A percentile compares a stretch with the other conserved stretches of the same genome.
These are phyloP conservation scores for Fusarium anguioides DNA, from an alignment of 2,329 filamentous ascomycete genomes.

Conservation along the genomic window DNA sequence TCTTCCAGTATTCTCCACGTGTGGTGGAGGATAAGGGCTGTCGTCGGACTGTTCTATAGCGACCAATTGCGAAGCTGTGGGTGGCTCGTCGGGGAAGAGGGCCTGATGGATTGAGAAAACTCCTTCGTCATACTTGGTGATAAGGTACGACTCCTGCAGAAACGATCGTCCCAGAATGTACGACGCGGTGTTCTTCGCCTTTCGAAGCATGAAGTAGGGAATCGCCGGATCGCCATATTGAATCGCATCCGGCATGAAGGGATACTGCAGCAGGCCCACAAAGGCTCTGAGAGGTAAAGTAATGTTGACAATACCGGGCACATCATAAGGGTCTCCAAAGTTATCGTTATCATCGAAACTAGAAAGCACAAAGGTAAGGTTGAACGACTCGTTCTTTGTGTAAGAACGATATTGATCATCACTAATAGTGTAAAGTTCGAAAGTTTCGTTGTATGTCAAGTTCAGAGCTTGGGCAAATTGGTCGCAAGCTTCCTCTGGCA, in stretches of 20 bases:
- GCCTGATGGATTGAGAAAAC: conserved; percentile 68
- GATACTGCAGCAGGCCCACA: conserved; percentile 61
- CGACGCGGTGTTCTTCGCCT: conserved; percentile 62
- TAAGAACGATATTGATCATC: conserved; percentile 65
- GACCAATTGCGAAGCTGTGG: conserved; percentile 54
- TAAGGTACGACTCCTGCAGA: conserved; percentile 74
- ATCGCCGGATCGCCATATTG: conserved; percentile 57
- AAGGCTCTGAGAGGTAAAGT: conserved; percentile 65
- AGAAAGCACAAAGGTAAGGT: conserved; percentile 68
- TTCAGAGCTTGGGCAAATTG: conserved; percentile 73
- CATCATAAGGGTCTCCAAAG: conserved; percentile 60
- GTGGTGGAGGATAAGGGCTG: conserved; percentile 59
- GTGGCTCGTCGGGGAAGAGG: conserved; percentile 58
- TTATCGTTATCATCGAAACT: conserved; percentile 65
- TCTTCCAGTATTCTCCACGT: conserved; percentile 1
- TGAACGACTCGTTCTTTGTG: conserved; percentile 56
- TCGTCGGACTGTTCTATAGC: conserved; percentile 56
- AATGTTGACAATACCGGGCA: conserved; percentile 66
- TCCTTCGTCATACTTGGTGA: conserved; percentile 65
- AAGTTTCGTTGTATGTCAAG: conserved; percentile 71
- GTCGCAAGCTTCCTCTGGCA: conserved; percentile 70
- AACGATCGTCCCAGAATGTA: conserved; percentile 75
- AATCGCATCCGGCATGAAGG: conserved; percentile 58
- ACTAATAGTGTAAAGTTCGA: conserved; percentile 73
- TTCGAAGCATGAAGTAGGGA: conserved; percentile 75